These are phyloP conservation scores for Avena sativa DNA, from an alignment of 176 grass and related monocot species.

Conservation along the genomic window DNA sequence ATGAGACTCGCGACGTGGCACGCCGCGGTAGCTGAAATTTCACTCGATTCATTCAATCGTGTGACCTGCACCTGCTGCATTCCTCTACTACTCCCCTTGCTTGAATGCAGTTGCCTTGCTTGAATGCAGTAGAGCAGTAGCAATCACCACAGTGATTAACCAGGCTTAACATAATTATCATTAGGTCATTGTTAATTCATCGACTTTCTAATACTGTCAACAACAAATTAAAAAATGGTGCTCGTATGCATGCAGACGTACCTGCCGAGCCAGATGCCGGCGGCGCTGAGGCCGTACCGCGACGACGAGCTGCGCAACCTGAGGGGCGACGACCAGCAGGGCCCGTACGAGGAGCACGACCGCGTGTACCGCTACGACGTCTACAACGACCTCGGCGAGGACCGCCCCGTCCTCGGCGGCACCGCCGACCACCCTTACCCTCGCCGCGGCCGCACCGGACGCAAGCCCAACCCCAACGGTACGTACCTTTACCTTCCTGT, in stretches of 20 bases:
- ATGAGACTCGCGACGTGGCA: not conserved
- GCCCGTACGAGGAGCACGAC: conserved; percentile 59
- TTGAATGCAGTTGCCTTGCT: too few relatives aligned
- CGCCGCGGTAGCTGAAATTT: too few relatives aligned
- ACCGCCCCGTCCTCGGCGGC: conserved; percentile 69
- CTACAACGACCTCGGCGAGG: conserved; percentile 86
- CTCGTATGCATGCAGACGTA: conserved; percentile 45
- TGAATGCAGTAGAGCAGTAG: too few relatives aligned
- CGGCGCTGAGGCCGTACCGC: conserved; percentile 62
- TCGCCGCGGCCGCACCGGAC: conserved; percentile 38
- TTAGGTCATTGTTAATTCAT: too few relatives aligned
- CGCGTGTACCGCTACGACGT: conserved; percentile 73
- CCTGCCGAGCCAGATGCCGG: conserved; percentile 72
- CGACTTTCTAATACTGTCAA: too few relatives aligned
- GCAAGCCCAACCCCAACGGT: conserved; percentile 34
- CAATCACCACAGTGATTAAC: too few relatives aligned
- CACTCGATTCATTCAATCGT: too few relatives aligned
- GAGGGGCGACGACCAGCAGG: conserved; percentile 53
- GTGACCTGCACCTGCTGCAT: too few relatives aligned
- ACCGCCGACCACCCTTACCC: conserved; percentile 24
- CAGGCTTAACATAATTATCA: too few relatives aligned
- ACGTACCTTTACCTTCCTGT: not conserved
- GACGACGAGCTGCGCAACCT: conserved; percentile 70
- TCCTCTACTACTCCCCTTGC: too few relatives aligned
- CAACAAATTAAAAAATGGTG: too few relatives aligned